Evolutionary conservation across 495 filamentous ascomycete species (phyloP).

Genomic region (Penicillium dipodomyicola): DNA sequence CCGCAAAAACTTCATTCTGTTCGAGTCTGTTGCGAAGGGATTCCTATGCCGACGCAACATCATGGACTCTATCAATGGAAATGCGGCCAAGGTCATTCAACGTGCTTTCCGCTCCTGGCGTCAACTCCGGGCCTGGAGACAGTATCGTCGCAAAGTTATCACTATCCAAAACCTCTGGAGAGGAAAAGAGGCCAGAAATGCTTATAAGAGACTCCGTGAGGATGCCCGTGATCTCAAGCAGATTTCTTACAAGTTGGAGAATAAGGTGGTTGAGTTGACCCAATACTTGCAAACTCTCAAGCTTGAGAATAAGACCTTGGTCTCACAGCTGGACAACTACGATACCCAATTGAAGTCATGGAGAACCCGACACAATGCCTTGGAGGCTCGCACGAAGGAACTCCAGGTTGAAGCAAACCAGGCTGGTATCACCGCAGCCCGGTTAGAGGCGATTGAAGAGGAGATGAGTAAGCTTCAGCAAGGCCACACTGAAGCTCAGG

Average conservation of each 20-base stretch:
- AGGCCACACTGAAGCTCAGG: constrained; percentile 78
- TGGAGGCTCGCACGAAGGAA: constrained; percentile 87
- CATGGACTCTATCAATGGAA: constrained; percentile 88
- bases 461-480: constrained; percentile 91
- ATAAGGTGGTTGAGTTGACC: constrained; percentile 98
- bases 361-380: constrained; percentile 85
- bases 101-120: constrained; percentile 79
- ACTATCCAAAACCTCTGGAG: constrained; percentile 94
- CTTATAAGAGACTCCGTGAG: constrained; percentile 86
- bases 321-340: constrained; percentile 91
- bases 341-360: constrained; percentile 93
- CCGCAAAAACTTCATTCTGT: constrained; percentile 76
- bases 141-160: constrained; percentile 82
- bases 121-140: constrained; percentile 77
- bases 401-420: constrained; percentile 96
- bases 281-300: constrained; percentile 91
- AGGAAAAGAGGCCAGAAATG: constrained; percentile 73
- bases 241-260: constrained; percentile 98
- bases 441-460: constrained; percentile 81
- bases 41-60: constrained; percentile 84
- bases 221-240: constrained; percentile 97
- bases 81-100: constrained; percentile 88
- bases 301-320: constrained; percentile 83
- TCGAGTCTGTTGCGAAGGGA: constrained; percentile 87
- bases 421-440: constrained; percentile 89